Conservation (phyloP, 768 basidiomycete genomes). For the Boletus patriciae region DNA sequence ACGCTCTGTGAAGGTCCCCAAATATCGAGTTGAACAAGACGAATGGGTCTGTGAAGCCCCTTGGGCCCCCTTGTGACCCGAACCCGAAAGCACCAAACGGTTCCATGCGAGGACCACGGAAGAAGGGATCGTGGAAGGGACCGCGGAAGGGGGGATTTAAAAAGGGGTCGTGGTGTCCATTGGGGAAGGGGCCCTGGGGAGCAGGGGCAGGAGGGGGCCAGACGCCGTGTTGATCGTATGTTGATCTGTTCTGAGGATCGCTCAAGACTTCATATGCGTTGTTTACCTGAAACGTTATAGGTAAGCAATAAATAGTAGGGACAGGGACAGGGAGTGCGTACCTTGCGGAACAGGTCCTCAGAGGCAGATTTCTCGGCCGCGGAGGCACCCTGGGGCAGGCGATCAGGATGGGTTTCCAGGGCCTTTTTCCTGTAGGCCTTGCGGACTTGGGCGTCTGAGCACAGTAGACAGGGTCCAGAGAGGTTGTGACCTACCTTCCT, state of each 20-base stretch:
- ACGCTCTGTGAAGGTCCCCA: constrained; percentile 43
- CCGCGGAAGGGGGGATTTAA: constrained; percentile 19
- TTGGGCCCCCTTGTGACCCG: constrained; percentile 12
- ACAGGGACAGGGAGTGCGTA: constrained; percentile 9
- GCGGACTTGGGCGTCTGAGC: constrained; percentile 49
- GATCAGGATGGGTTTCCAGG: constrained; percentile 73
- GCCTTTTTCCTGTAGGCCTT: constrained; percentile 78
- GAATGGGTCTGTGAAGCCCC: constrained; percentile 71
- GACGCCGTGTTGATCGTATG: constrained; percentile 68
- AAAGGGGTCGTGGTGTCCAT: constrained; percentile 20
- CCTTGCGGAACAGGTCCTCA: constrained; percentile 57
- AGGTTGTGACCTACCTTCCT: constrained; percentile 55
- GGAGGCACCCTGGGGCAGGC: constrained; percentile 57
- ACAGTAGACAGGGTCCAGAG: neutral
- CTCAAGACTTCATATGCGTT: constrained; percentile 77
- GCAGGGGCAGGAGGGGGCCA: constrained; percentile 64
- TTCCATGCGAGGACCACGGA: constrained; percentile 27
- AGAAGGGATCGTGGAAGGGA: constrained; percentile 17
- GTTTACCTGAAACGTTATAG: constrained; percentile 49
- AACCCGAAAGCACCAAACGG: constrained; percentile 29
- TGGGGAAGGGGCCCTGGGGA: constrained; percentile 14
- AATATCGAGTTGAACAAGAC: constrained; percentile 73
- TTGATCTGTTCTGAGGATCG: constrained; percentile 58
- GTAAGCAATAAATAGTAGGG: neutral
- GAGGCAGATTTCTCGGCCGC: constrained; percentile 55